phyloP scores from a whole-genome alignment of 495 filamentous ascomycete species.

The Parathielavia appendiculata region DNA sequence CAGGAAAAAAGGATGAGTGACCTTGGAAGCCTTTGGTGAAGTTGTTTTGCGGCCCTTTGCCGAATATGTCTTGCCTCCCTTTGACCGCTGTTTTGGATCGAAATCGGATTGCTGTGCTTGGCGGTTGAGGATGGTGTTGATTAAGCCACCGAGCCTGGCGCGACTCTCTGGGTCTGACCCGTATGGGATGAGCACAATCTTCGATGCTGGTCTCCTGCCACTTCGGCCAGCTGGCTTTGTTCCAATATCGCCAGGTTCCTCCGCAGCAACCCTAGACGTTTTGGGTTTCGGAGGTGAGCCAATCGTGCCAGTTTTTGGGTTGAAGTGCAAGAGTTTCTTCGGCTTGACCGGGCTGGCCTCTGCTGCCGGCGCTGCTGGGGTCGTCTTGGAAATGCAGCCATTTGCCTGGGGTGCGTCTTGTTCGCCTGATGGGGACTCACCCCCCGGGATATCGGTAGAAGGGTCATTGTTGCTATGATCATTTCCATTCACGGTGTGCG shows the following conservation, averaged over 20 bases:
- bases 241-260: background rate
- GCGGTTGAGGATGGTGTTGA: conserved; percentile 31
- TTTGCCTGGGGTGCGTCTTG: background rate
- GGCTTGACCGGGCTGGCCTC: conserved; percentile 25
- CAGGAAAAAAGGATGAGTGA: conserved; percentile 78
- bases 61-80: conserved; percentile 20
- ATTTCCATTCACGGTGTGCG: background rate
- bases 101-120: background rate
- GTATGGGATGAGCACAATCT: conserved; percentile 34
- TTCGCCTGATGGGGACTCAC: background rate
- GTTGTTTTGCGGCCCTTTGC: conserved; percentile 1
- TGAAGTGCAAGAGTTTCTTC: conserved; percentile 44
- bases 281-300: conserved; percentile 48
- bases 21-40: conserved; percentile 41
- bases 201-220: conserved; percentile 17
- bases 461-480: background rate
- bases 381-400: background rate
- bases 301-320: conserved; percentile 50
- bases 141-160: conserved; percentile 30
- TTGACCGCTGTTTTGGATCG: conserved; percentile 17
- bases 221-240: conserved; percentile 7
- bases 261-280: background rate
- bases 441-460: background rate
- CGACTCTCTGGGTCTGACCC: conserved; percentile 33
- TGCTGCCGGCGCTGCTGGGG: background rate